phyloP scores from a whole-genome alignment of 805 yeast species.

The Ogataea ganodermae region DNA sequence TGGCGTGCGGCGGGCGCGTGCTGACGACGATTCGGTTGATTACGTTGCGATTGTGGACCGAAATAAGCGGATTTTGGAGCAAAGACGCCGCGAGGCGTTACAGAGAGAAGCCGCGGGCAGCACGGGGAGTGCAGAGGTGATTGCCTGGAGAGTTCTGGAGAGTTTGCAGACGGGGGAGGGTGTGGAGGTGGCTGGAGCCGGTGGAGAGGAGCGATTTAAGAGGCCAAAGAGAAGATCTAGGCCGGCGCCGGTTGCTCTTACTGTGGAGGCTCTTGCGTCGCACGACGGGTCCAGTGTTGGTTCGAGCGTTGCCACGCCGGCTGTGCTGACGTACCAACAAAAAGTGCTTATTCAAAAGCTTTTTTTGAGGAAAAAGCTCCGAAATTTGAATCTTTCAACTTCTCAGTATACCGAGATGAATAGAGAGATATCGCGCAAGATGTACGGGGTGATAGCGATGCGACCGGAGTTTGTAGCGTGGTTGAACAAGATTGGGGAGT shows the following conservation, averaged over 20 bases:
- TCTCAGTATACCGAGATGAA: conserved; percentile 57
- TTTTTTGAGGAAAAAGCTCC: conserved; percentile 53
- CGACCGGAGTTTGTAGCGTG: conserved; percentile 23
- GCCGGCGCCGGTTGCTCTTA: too few species aligned
- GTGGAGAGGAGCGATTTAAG: conserved; percentile 14
- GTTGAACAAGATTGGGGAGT: conserved; percentile 32
- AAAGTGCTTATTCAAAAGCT: conserved; percentile 58
- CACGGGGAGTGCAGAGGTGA: conserved; percentile 20
- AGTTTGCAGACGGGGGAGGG: conserved; percentile 18
- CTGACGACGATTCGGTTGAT: conserved; percentile 23
- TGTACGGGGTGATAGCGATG: conserved; percentile 43
- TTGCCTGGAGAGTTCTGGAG: conserved; percentile 35
- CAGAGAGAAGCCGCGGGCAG: conserved; percentile 6
- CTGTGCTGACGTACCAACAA: conserved; percentile 37
- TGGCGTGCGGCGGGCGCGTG: too few species aligned
- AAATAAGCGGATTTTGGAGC: conserved; percentile 16
- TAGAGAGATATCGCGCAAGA: conserved; percentile 57
- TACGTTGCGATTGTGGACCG: conserved; percentile 29
- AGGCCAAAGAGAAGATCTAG: conserved; percentile 20
- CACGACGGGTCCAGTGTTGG: conserved; percentile 14
- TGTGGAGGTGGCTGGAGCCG: not conserved
- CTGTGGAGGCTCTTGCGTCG: conserved; percentile 21
- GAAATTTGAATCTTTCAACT: conserved; percentile 38
- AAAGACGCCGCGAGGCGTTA: conserved; percentile 8
- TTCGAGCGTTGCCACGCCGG: conserved; percentile 1